Percentiles rank a stretch among this genome's conserved stretches.
These are phyloP conservation scores for Xylaria curta DNA, from an alignment of 495 filamentous ascomycete species.

Conservation along the genomic window DNA sequence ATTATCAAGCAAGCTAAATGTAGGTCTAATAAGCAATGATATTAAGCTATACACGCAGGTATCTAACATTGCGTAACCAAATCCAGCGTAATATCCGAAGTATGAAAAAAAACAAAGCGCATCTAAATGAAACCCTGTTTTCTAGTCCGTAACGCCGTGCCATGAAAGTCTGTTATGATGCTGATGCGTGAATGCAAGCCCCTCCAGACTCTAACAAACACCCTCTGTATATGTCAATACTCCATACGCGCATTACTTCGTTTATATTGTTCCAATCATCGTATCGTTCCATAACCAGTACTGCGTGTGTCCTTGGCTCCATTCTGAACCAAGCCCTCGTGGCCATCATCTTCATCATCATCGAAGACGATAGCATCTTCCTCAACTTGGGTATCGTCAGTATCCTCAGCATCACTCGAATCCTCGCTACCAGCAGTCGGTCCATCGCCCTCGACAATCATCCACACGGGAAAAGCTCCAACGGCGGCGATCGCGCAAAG, in stretches of 20 bases:
- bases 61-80: background rate
- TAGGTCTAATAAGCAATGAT: background rate
- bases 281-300: constrained; percentile 15
- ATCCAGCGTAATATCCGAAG: too few relatives aligned
- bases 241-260: constrained; percentile 6
- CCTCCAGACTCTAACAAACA: background rate
- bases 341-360: constrained; percentile 25
- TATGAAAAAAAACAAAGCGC: background rate
- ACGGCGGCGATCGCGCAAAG: constrained; percentile 63
- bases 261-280: background rate
- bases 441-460: constrained; percentile 72
- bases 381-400: constrained; percentile 21
- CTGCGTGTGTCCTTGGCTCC: background rate
- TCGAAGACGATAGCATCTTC: constrained; percentile 31
- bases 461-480: constrained; percentile 71
- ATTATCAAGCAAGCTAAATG: constrained; percentile 6
- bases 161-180: background rate
- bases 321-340: constrained; percentile 3
- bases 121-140: constrained; percentile 13
- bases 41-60: background rate
- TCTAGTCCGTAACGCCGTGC: constrained; percentile 34
- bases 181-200: background rate
- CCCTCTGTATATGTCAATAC: constrained; percentile 7
- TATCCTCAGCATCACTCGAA: constrained; percentile 24
- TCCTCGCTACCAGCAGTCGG: constrained; percentile 28